These are phyloP conservation scores for Sporothrix euskadiensis DNA, from an alignment of 2,329 filamentous ascomycete genomes.

Conservation along the genomic window DNA sequence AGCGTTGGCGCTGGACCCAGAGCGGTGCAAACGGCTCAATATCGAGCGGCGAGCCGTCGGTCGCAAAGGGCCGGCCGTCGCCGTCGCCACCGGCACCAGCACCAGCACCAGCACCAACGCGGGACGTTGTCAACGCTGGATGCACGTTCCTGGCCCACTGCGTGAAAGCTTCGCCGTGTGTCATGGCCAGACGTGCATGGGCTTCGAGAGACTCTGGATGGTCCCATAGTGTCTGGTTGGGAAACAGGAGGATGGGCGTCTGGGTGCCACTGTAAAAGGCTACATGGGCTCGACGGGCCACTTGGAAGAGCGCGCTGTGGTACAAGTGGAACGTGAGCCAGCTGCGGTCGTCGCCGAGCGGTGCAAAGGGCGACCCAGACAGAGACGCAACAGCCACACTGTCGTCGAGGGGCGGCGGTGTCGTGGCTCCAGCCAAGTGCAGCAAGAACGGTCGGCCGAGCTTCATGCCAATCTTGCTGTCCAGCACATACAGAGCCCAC, in stretches of 20 bases:
- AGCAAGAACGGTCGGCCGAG: slow-evolving; percentile 26
- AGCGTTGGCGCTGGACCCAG: slow-evolving; percentile 18
- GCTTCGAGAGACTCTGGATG: slow-evolving; percentile 6
- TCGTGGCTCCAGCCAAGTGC: not conserved
- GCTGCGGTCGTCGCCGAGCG: slow-evolving; percentile 22
- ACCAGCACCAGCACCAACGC: not conserved
- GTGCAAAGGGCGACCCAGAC: slow-evolving; percentile 17
- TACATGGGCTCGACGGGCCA: not conserved
- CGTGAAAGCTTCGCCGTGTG: not conserved
- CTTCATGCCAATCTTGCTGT: slow-evolving; percentile 30
- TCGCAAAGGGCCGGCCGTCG: not conserved
- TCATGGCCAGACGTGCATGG: not conserved
- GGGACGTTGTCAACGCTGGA: not conserved
- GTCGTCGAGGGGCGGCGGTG: not conserved
- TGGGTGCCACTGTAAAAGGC: slow-evolving; percentile 8
- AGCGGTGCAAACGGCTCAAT: slow-evolving; percentile 20
- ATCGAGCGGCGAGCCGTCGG: slow-evolving; percentile 10
- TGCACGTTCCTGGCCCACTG: slow-evolving; percentile 1
- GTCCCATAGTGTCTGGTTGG: slow-evolving; percentile 1
- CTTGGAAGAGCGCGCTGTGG: slow-evolving; percentile 13
- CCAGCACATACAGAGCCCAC: slow-evolving; percentile 28
- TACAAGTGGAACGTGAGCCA: slow-evolving; percentile 19
- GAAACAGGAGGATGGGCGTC: not conserved
- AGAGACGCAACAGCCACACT: not conserved
- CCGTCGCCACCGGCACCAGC: not conserved